Base-by-base conservation (phyloP, 805 yeast genomes). In the Wickerhamomyces silvicola region DNA sequence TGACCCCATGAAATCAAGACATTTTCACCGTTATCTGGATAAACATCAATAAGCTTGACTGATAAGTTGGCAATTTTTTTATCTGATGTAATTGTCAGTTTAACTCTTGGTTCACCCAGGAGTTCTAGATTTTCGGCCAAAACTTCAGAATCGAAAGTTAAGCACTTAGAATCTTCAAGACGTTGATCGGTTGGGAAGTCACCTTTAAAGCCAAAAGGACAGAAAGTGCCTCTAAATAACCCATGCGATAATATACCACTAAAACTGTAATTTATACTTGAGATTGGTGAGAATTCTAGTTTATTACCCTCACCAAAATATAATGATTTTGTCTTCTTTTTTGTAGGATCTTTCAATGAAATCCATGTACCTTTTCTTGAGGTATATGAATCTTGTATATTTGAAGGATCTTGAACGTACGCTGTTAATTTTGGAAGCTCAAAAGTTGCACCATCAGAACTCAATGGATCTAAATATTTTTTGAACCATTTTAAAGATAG, bases 181-280 rank as follows among this genome's bases (percentile, higher is more conserved):
- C 54, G 57, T 38, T 66, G 71, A 35, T 66, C 70, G 9, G 64
- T 52, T 16, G 71, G 70, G 47, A 66, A 66, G 35, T 66, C 70
- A 23, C 70, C 71, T 16, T 45, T 53, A 39, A 61, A 64, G 2
- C 71, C 72, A 43, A 66, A 66, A 27, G 71, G 71, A 49, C 71
- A 66, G 45, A 43, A 66, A 2, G 64, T 62, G 14, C 72, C 71
- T 48, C 70, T 55, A 37, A 63, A 62, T 16, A 61, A 37, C 6
- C 72, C 72, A 40, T 66, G 67, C 4, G 64, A 59, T 33, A 60
- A 48, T 8, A 47, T 38, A 12, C 70, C 70, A 28, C 53, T 39
- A 31, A 60, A 39, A 4, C 41, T 30, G 14, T 50, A 41, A 2
- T 43, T 32, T 5, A 39, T 23, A 5, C 23, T 23, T 2, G 36